phyloP scores from a whole-genome alignment of 2,329 filamentous ascomycete genomes.

The Elsinoe batatas region DNA sequence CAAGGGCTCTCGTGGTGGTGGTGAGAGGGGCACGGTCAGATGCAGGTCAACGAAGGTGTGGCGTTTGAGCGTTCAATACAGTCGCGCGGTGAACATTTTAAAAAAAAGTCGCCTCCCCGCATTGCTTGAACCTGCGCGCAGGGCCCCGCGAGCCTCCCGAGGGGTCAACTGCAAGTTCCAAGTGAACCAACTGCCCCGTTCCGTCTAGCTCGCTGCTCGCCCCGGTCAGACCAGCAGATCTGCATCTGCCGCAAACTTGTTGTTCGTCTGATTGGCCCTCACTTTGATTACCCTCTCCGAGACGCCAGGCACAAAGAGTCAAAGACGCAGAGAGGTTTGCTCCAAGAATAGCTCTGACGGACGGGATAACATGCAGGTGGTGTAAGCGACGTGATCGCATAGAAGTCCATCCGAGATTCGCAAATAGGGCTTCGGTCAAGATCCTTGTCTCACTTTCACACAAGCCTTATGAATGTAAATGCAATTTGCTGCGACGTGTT shows the following conservation, averaged over 20 bases:
- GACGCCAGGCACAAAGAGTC: conserved; percentile 2
- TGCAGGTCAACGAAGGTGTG: neutral
- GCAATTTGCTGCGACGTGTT: neutral
- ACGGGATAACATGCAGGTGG: neutral
- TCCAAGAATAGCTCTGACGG: conserved; percentile 3
- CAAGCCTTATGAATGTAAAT: neutral
- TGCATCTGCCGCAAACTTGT: neutral
- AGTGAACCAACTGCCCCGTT: neutral
- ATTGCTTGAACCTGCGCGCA: neutral
- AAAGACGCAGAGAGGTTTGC: too few relatives aligned
- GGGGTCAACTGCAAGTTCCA: too few relatives aligned
- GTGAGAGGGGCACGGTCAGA: conserved; percentile 2
- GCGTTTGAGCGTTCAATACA: neutral
- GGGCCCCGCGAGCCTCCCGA: neutral
- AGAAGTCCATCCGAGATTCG: neutral
- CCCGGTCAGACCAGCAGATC: neutral
- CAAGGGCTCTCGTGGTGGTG: neutral
- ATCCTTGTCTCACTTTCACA: neutral
- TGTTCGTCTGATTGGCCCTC: neutral
- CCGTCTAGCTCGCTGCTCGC: neutral
- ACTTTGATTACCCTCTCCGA: neutral
- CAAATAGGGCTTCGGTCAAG: neutral
- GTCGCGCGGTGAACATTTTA: neutral
- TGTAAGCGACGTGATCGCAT: too few relatives aligned
- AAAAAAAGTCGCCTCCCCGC: neutral